Evolutionary conservation across 805 yeast species (phyloP), one percentile per base, ranked within the genome.

Genomic region (Zygosaccharomyces siamensis): DNA sequence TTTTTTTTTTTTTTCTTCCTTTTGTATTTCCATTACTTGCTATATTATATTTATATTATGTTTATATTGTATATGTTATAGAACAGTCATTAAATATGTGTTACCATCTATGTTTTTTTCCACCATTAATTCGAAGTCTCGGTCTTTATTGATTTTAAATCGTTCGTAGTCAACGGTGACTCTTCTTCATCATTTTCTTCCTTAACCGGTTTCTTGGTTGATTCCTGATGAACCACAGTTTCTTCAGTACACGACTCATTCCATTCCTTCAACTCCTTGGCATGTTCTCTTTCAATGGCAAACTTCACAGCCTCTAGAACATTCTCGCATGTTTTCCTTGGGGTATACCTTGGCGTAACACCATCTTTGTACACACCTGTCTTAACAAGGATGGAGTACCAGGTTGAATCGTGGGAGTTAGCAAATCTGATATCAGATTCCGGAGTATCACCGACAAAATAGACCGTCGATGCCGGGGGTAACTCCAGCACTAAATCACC

Each of bases 361-460:
- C 92, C 90, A 40, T 78, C 88, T 68, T 85, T 82, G 68, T 86
- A 86, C 49, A 86, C 95, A 64, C 95, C 95, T 33, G 95, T 86
- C 68, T 86, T 84, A 35, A 86, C 95, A 61, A 86, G 73, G 50
- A 87, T 86, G 24, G 95, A 86, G 68, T 77, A 81, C 95, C 95
- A 86, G 27, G 89, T 80, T 51, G 79, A 79, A 63, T 86, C 93
- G 68, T 86, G 92, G 16, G 89, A 82, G 71, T 86, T 86, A 46
- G 44, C 95, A 70, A 87, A 87, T 66, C 93, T 74, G 54, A 86
- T 86, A 66, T 86, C 95, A 5, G 90, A 83, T 69, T 86, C 95
- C 16, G 95, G 95, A 11, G 95, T 86, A 63, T 86, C 95, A 59
- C 95, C 95, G 45, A 86, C 93, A 69, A 86, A 87, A 66, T 86